Base-by-base conservation (phyloP, 768 basidiomycete species). In the Pulveroboletus sp. region DNA sequence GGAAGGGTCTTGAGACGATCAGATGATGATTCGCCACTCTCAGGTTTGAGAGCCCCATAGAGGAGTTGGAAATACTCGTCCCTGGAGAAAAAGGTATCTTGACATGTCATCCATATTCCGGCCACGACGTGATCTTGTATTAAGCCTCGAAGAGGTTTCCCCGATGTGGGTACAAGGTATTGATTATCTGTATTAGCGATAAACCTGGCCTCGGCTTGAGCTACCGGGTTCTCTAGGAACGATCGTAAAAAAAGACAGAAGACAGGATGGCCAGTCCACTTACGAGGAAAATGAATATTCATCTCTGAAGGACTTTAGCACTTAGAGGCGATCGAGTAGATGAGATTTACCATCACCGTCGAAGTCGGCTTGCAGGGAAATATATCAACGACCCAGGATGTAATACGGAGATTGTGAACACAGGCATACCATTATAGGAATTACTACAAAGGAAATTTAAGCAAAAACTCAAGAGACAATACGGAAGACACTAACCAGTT, bases 111-210 rank as follows among this genome's bases (percentile, higher is more conserved):
- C 92, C 94, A 97, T n/a, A 97, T 87, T 50, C 93, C 95, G 13
- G 96, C 93, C 39, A 98, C 95, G 49, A 99, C 92, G 59, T 98
- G 96, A 71, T 99, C 96, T 67, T 99, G 96, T 57, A 99, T 99
- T 26, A 99, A 76, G 64, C 96, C 96, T 66, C 96, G 90, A 30
- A 99, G 78, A 26, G 96, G 96, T 63, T 94, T 94, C 54, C 96
- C 96, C 7, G 96, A 98, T 1, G 96, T 99, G 15, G 96, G 94
- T 8, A 95, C 93, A n/a, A 99, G 80, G 66, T 99, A 99, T 68
- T 99, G 96, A 57, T 95, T 94, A 65, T 98, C 93, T 6, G 93
- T 98, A 67, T 97, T 97, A 56, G 96, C 93, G 57, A 99, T 92
- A 65, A 88, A 78, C 76, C 82, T 83, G 5, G 93, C 93, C 68